Evolutionary conservation across 2,329 filamentous ascomycete species (phyloP), one percentile per base, ranked within the genome.

Genomic region (Coccinonectria pachysandricola): DNA sequence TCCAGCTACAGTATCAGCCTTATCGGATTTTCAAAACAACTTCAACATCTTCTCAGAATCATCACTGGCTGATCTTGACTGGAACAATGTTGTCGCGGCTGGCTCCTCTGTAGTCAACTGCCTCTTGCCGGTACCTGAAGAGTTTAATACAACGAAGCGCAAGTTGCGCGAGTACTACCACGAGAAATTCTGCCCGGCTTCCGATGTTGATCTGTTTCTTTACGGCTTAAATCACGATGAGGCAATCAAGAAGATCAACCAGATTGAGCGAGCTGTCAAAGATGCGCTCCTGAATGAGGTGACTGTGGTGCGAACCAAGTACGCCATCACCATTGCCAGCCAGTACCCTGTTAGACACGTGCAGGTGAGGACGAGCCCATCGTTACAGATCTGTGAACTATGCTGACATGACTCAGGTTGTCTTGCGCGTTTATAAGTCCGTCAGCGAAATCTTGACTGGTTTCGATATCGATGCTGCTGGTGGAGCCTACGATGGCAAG

Each of bases 391-490:
- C 9, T 16, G 7, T 7, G 17, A 7, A 19, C 9, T 16, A 7
- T 8, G 23, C 34, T 42, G 12, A 45, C 13, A 12, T n/a, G 5
- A 19, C 20, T 4, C 34, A 88, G 64, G 85, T 93, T 42, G 84
- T 93, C 12, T 65, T 92, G 15, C 78, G 84, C 18, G 74, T 91
- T 19, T 92, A 93, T 60, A 83, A 84, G 45, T 86, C 78, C 1
- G 59, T 92, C 23, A 79, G 81, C 1, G 82, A 92, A 50, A 87
- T 93, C 18, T 64, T 93, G 13, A 85, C 84, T 3, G 85, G 85
- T 0, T 93, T 93, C 42, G 85, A 92, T 42, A 84, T 93, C 24
- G 84, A 91, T 48, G 86, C 79, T 48, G 79, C 82, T 1, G 83
- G 83, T 35, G 79, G 75, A 13, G 83, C 82, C 3, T 93, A 81